phyloP scores from a whole-genome alignment of 225 moss, liverwort and hornwort genomes.

The Pleurozium schreberi region DNA sequence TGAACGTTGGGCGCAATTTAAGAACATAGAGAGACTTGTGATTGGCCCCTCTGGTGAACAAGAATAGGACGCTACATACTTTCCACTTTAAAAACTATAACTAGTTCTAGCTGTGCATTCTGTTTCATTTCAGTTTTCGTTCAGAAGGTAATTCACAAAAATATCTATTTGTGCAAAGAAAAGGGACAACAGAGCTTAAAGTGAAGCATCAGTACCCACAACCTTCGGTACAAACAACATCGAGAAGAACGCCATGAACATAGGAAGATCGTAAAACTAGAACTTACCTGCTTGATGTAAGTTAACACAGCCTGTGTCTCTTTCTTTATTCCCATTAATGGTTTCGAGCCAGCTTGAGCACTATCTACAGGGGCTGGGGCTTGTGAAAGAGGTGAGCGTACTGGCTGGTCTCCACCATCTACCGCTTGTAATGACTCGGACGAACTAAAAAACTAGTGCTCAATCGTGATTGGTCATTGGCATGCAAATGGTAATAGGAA shows the following conservation, averaged over 20 bases:
- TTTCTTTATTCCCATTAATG: constrained; percentile 33
- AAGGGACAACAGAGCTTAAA: not conserved
- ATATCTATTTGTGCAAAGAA: not conserved
- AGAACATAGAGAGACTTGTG: not conserved
- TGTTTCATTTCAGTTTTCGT: not conserved
- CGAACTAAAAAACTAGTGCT: too few relatives aligned
- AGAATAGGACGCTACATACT: not conserved
- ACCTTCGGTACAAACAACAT: not conserved
- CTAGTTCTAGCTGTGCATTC: not conserved
- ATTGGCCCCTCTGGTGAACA: not conserved
- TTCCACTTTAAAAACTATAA: not conserved
- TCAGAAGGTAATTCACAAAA: not conserved
- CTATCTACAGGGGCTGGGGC: constrained; percentile 58
- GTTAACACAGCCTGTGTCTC: constrained; percentile 82
- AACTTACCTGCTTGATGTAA: constrained; percentile 52
- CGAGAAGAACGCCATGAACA: not conserved
- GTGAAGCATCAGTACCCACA: not conserved
- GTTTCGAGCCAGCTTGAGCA: constrained; percentile 22
- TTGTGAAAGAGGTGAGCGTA: constrained; percentile 88
- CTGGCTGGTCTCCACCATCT: constrained; percentile 36
- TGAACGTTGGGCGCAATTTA: too few relatives aligned
- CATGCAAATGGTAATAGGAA: too few relatives aligned
- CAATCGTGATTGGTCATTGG: too few relatives aligned
- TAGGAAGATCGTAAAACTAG: not conserved
- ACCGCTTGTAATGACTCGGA: constrained; percentile 10